Base-by-base conservation (phyloP, 2,329 filamentous ascomycete species). In the Chalaropsis thielavioides region DNA sequence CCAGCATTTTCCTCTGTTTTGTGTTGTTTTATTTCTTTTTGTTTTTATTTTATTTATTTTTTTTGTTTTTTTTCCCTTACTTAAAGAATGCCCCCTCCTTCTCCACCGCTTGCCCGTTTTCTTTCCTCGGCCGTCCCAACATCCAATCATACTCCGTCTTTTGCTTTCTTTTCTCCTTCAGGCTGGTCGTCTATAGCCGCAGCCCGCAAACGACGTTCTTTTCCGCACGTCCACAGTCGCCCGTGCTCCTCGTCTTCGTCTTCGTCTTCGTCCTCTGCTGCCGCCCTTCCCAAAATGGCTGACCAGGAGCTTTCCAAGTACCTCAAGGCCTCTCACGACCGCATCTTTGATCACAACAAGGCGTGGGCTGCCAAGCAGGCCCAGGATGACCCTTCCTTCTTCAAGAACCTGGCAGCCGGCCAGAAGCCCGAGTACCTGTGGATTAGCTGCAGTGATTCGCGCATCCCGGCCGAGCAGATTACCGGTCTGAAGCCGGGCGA, bases 401-500 rank as follows among this genome's bases (percentile, higher is more conserved):
- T 89, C 74, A 73, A 75, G 62, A 81, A 84, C 72, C 79, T 89
- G 68, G 76, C 79, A 22, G 81, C 80, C 8, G 86, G 86, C 58
- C 86, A 89, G 76, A 76, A 76, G 17, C 86, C 86, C 64, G 84
- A 89, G 71, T 89, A 89, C 74, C 81, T 89, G 64, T 96, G 90
- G 89, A 89, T 96, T 72, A 91, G 92, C 61, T 96, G 91, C 80
- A 87, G 87, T 75, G 91, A 96, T 79, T 90, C 86, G 49, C 89
- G 92, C 69, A 89, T 92, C 73, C 92, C 92, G n/a, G 91, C 92
- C 71, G 92, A 92, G 72, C 89, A 89, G 72, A 85, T 96, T 74
- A 85, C 90, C 59, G 87, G 88, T 69, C 82, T 92, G 65, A 80
- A 88, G 72, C 89, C 91, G n/a, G 91, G 91, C 70, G 90, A 96